Conservation (phyloP, 352 stramenopile species). For the Elongisporangium senticosum region DNA sequence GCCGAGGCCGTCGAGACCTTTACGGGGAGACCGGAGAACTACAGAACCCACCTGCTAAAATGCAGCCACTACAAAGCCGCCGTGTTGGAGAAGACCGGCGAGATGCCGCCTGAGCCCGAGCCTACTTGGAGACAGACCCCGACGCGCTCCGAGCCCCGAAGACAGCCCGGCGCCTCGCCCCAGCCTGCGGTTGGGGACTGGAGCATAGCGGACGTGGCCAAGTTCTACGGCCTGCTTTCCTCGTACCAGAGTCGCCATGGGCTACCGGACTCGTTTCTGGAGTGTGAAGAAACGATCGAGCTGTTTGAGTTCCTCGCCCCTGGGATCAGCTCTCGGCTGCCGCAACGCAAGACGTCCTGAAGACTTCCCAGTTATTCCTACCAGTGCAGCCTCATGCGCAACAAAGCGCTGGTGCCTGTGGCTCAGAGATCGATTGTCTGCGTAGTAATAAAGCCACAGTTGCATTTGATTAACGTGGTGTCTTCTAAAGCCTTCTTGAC, state of each 20-base stretch:
- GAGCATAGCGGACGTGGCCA: neutral
- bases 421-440: neutral
- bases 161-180: neutral
- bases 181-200: neutral
- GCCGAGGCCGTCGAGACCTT: neutral
- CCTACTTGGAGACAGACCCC: neutral
- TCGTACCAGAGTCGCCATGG: neutral
- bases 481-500: too few species aligned
- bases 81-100: neutral
- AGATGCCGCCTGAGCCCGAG: neutral
- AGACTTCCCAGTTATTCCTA: too few species aligned
- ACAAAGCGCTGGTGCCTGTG: too few species aligned
- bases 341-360: neutral
- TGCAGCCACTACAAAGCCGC: neutral
- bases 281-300: neutral
- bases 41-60: neutral
- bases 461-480: neutral
- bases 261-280: neutral
- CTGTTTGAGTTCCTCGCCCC: neutral
- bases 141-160: neutral
- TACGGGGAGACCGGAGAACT: neutral
- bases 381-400: too few species aligned
- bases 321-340: neutral
- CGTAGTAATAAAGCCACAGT: neutral
- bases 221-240: neutral